These are phyloP conservation scores for Mimosa pudica DNA, from an alignment of 306 rosid genomes.

Conservation along the genomic window DNA sequence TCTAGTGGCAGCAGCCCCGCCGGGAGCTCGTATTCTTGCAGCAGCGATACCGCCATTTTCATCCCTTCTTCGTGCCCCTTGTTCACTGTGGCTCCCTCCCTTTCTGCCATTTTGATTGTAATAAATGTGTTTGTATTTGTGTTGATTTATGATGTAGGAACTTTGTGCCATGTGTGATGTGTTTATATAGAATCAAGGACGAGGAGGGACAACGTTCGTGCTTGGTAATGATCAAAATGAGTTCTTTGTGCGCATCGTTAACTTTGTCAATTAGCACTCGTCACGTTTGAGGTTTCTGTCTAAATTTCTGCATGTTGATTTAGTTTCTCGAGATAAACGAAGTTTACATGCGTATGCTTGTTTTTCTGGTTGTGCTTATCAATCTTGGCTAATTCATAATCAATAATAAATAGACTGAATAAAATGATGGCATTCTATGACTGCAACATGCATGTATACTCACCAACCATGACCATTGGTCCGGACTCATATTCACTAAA, in stretches of 20 bases:
- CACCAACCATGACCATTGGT: too few relatives aligned
- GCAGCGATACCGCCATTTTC: constrained; percentile 53
- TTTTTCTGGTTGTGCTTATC: too few relatives aligned
- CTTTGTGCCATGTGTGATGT: background rate
- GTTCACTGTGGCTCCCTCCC: constrained; percentile 77
- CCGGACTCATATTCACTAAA: too few relatives aligned
- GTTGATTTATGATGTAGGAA: background rate
- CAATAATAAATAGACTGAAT: too few relatives aligned
- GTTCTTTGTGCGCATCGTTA: constrained; percentile 45
- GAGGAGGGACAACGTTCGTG: constrained; percentile 36
- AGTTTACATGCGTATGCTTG: background rate
- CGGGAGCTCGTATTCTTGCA: constrained; percentile 73
- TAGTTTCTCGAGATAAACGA: background rate
- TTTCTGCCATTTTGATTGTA: constrained; percentile 54
- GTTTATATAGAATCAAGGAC: constrained; percentile 23
- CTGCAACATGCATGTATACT: too few relatives aligned
- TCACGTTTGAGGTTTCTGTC: constrained; percentile 1
- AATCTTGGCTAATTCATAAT: too few relatives aligned
- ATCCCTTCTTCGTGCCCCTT: constrained; percentile 72
- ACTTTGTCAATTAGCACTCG: constrained; percentile 38
- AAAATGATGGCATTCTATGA: too few relatives aligned
- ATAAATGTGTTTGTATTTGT: background rate
- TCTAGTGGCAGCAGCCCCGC: constrained; percentile 74
- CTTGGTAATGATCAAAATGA: constrained; percentile 44
- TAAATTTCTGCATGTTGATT: background rate